Percentiles rank a stretch among this genome's conserved stretches.
Evolutionary conservation across 768 basidiomycete genomes (phyloP).

Genomic region (Cytidiella melzeri): DNA sequence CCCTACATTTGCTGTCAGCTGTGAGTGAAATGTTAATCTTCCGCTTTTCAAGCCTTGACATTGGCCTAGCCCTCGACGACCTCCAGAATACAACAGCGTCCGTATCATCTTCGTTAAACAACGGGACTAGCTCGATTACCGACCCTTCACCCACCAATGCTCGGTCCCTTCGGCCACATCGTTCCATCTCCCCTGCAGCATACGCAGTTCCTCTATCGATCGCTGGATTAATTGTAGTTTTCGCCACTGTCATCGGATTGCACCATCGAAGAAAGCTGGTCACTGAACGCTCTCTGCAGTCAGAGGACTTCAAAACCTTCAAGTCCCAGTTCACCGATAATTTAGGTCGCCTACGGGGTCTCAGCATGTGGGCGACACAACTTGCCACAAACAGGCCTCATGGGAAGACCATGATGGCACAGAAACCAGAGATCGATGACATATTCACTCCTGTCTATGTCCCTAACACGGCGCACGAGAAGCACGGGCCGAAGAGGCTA

Average conservation of each 20-base stretch:
- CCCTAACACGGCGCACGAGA: neutral
- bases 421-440: neutral
- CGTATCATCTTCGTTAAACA: neutral
- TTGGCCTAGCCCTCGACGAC: too few relatives aligned
- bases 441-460: constrained; percentile 6
- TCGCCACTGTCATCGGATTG: constrained; percentile 19
- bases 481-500: neutral
- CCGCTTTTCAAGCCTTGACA: too few relatives aligned
- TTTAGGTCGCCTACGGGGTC: neutral
- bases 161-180: neutral
- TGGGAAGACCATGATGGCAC: neutral
- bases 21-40: constrained; percentile 17
- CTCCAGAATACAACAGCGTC: too few relatives aligned
- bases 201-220: constrained; percentile 30
- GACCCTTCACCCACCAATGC: neutral
- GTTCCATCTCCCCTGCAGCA: constrained; percentile 25
- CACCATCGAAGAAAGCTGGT: constrained; percentile 24
- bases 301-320: neutral
- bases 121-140: neutral
- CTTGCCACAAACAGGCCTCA: neutral
- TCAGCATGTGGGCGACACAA: neutral
- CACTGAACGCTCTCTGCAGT: constrained; percentile 15
- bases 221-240: constrained; percentile 24
- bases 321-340: neutral
- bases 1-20: constrained; percentile 24